Percentiles rank a stretch among this genome's conserved stretches.
phyloP scores from a whole-genome alignment of 805 yeast genomes.

The Candida koratica region DNA sequence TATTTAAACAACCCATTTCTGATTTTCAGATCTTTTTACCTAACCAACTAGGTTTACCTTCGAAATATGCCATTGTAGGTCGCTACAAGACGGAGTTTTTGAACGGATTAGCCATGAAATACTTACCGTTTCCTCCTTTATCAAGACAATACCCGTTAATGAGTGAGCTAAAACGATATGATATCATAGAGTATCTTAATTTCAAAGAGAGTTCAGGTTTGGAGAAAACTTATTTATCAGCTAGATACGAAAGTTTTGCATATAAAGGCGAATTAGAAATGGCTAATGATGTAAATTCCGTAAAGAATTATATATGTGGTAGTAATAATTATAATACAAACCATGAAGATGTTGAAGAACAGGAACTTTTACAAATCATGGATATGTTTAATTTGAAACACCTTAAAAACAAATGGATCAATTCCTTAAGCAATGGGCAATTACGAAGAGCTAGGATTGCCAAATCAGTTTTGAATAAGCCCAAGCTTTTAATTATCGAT shows the following conservation, averaged over 20 bases:
- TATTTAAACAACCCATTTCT: constrained; percentile 25
- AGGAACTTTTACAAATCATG: constrained; percentile 25
- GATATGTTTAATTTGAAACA: constrained; percentile 49
- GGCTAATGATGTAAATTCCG: constrained; percentile 64
- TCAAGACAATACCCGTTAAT: constrained; percentile 55
- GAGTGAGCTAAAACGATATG: constrained; percentile 22
- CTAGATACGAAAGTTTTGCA: constrained; percentile 76
- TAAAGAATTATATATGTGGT: constrained; percentile 50
- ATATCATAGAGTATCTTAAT: constrained; percentile 30
- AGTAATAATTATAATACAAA: constrained; percentile 48
- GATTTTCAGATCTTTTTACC: constrained; percentile 23
- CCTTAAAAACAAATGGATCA: constrained; percentile 69
- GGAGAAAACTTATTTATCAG: constrained; percentile 68
- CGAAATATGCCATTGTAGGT: constrained; percentile 33
- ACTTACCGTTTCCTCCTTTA: constrained; percentile 47
- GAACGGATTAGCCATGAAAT: constrained; percentile 53
- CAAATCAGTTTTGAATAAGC: constrained; percentile 59
- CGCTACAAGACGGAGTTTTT: constrained; percentile 53
- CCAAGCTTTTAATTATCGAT: constrained; percentile 69
- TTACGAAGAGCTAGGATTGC: constrained; percentile 88
- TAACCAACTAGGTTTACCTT: constrained; percentile 13
- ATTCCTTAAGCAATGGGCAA: constrained; percentile 91
- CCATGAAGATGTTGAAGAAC: constrained; percentile 20
- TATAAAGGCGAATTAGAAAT: constrained; percentile 59
- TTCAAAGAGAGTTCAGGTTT: constrained; percentile 35